Conservation (phyloP, 2,329 filamentous ascomycete species). For the Grosmannia serpens region DNA sequence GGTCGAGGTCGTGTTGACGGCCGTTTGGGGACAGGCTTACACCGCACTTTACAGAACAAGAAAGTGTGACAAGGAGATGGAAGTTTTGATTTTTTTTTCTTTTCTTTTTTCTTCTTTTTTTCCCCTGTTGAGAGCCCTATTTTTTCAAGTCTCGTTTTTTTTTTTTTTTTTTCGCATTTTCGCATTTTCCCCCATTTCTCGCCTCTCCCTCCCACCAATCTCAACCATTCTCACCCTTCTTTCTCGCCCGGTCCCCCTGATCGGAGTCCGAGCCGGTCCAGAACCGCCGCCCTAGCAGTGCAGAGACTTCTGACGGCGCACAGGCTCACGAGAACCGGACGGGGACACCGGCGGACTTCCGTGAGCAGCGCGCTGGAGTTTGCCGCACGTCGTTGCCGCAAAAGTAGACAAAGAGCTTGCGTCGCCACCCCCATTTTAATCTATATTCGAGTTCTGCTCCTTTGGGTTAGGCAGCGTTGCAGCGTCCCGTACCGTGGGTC, state of each 20-base stretch:
- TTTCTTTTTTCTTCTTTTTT: neutral
- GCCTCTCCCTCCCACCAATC: too few relatives aligned
- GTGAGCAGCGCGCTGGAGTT: neutral
- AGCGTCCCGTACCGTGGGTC: conserved; percentile 11
- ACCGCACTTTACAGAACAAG: neutral
- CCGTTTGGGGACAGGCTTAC: neutral
- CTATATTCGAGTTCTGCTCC: neutral
- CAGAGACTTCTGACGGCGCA: neutral
- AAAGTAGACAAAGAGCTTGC: neutral
- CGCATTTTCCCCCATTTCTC: neutral
- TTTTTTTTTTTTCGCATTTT: neutral
- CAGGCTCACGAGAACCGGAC: too few relatives aligned
- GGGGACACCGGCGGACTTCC: too few relatives aligned
- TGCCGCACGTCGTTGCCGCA: neutral
- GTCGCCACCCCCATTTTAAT: neutral
- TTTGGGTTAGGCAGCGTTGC: neutral
- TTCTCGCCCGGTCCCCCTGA: neutral
- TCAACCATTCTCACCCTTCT: too few relatives aligned
- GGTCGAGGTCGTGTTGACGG: neutral
- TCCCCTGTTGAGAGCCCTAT: neutral
- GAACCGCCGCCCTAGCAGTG: neutral
- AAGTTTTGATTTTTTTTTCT: too few relatives aligned
- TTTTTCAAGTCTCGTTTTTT: neutral
- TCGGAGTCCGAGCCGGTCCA: neutral
- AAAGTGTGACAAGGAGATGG: neutral